Conservation (phyloP, 768 basidiomycete genomes). For the Fistulinella prunicolor region DNA sequence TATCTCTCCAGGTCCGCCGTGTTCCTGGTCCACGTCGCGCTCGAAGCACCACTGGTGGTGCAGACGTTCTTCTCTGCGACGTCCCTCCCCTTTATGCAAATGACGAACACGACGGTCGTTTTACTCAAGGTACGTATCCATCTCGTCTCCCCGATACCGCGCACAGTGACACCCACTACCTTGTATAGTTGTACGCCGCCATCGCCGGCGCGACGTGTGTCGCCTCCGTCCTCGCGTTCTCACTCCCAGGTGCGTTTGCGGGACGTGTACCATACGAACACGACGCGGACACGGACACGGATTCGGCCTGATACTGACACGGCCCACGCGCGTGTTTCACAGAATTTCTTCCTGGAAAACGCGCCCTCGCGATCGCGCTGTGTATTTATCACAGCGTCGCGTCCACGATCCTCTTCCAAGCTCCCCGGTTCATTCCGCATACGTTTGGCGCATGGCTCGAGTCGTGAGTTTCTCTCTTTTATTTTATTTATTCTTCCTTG, state of each 20-base stretch:
- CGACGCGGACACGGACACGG: too few species aligned
- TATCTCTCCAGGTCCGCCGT: constrained; percentile 48
- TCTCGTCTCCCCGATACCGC: neutral
- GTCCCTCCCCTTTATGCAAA: constrained; percentile 68
- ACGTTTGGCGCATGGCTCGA: constrained; percentile 62
- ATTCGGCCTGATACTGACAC: neutral
- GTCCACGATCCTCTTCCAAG: constrained; percentile 71
- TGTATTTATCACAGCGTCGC: constrained; percentile 72
- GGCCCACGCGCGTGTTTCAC: neutral
- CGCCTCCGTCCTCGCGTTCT: constrained; percentile 58
- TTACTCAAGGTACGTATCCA: constrained; percentile 58
- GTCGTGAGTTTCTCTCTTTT: constrained; percentile 42
- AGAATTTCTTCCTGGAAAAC: constrained; percentile 86
- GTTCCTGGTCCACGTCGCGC: constrained; percentile 76
- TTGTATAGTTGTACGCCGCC: constrained; percentile 63
- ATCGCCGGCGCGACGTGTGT: constrained; percentile 60
- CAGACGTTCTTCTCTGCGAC: constrained; percentile 68
- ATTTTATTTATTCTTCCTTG: too few species aligned
- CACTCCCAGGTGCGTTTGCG: constrained; percentile 60
- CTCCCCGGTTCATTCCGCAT: constrained; percentile 77
- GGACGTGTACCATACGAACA: too few species aligned
- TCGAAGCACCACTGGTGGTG: constrained; percentile 74
- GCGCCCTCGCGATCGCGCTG: constrained; percentile 73
- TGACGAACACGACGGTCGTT: constrained; percentile 79
- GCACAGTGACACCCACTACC: neutral